A percentile compares a stretch with the other conserved stretches of the same genome.
Evolutionary conservation across 2,329 filamentous ascomycete species (phyloP).

Genomic region (Fusarium sp.): DNA sequence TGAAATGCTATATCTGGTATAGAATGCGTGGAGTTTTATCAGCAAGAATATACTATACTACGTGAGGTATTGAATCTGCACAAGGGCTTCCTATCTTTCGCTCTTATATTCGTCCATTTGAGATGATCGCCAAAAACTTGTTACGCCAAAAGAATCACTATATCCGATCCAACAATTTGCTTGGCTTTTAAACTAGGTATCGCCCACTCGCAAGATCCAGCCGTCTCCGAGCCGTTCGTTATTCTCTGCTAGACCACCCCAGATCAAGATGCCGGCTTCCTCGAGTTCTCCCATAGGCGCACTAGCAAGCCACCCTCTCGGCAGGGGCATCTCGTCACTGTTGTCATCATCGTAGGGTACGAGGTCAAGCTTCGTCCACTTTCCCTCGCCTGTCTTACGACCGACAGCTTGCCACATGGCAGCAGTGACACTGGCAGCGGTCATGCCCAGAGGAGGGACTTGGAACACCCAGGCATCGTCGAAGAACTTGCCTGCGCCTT

Average conservation of each 20-base stretch:
- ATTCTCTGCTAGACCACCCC: conserved; percentile 68
- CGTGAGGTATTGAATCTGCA: conserved; percentile 23
- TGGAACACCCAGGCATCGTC: conserved; percentile 75
- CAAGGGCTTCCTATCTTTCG: conserved; percentile 8
- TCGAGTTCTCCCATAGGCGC: conserved; percentile 70
- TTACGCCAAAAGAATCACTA: conserved; percentile 30
- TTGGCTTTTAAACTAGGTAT: conserved; percentile 27
- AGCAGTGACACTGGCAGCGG: conserved; percentile 67
- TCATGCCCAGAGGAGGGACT: conserved; percentile 68
- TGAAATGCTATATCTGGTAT: conserved; percentile 47
- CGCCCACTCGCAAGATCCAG: conserved; percentile 72
- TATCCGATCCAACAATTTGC: conserved; percentile 15
- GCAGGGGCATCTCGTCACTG: conserved; percentile 62
- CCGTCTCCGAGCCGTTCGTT: conserved; percentile 70
- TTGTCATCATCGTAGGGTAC: conserved; percentile 67
- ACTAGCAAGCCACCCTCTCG: conserved; percentile 70
- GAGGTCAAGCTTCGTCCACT: conserved; percentile 66
- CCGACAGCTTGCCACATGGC: conserved; percentile 68
- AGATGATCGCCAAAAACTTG: conserved; percentile 29
- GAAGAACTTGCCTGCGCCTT: conserved; percentile 67
- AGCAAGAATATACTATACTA: conserved; percentile 29
- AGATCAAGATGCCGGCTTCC: conserved; percentile 70
- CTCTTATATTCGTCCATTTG: conserved; percentile 26
- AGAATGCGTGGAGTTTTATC: conserved; percentile 43
- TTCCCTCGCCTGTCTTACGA: conserved; percentile 68